Conservation (phyloP, 805 yeast genomes). For the Candida lessepsii region DNA sequence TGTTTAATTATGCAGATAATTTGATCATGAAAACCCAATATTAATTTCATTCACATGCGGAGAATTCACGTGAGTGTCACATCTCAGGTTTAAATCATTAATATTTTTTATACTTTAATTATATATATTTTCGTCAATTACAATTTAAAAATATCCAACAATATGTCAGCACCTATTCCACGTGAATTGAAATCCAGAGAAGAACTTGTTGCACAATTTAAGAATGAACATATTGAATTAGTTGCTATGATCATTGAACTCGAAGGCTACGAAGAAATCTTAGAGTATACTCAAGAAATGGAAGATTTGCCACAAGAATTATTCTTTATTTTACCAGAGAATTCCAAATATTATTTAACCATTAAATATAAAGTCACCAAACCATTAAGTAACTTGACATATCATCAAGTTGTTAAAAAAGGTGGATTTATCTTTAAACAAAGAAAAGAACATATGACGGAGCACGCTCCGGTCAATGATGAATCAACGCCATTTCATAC, state of each 20-base stretch:
- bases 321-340: slow-evolving; percentile 27
- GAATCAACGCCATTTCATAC: slow-evolving; percentile 18
- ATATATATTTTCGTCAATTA: background rate
- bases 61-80: slow-evolving; percentile 2
- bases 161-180: background rate
- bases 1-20: too few species aligned
- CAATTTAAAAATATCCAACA: background rate
- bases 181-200: slow-evolving; percentile 13
- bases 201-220: slow-evolving; percentile 18
- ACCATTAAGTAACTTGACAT: slow-evolving; percentile 21
- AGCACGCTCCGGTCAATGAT: slow-evolving; percentile 20
- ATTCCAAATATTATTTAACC: slow-evolving; percentile 22
- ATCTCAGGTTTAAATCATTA: background rate
- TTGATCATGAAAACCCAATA: too few species aligned
- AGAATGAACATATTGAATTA: slow-evolving; percentile 25
- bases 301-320: slow-evolving; percentile 26
- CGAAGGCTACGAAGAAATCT: slow-evolving; percentile 24
- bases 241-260: slow-evolving; percentile 26
- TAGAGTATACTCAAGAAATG: slow-evolving; percentile 23
- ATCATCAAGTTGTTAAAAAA: slow-evolving; percentile 29
- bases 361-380: slow-evolving; percentile 23
- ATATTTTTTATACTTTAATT: background rate
- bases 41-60: slow-evolving; percentile 1
- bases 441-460: slow-evolving; percentile 20
- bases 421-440: slow-evolving; percentile 25